These are phyloP conservation scores for Hypocreales sp. DNA, from an alignment of 2,329 filamentous ascomycete genomes.

Conservation along the genomic window DNA sequence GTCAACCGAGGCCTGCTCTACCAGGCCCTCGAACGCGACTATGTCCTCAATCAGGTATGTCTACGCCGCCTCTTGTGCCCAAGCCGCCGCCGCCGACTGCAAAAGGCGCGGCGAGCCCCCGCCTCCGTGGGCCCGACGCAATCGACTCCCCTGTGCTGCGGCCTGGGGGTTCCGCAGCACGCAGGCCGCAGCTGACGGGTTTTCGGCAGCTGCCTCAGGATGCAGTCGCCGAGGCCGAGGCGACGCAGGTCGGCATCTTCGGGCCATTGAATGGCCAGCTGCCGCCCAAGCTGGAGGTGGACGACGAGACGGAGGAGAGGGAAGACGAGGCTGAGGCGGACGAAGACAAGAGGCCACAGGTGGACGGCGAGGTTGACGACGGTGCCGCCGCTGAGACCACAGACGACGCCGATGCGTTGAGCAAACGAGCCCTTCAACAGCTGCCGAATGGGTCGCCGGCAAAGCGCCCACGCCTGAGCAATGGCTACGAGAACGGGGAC, in stretches of 20 bases:
- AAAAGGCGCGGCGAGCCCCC: no score
- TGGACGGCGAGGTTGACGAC: background rate
- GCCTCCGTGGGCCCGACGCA: no score
- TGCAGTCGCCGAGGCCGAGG: conserved; percentile 28
- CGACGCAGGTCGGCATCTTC: conserved; percentile 37
- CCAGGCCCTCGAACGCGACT: conserved; percentile 41
- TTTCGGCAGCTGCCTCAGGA: conserved; percentile 30
- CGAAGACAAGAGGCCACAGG: background rate
- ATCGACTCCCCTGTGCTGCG: no score
- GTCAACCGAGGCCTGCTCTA: conserved; percentile 50
- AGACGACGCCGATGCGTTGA: conserved; percentile 24
- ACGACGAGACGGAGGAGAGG: conserved; percentile 18
- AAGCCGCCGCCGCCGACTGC: no score
- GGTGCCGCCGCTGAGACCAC: conserved; percentile 1
- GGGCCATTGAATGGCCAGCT: conserved; percentile 35
- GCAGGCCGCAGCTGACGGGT: background rate
- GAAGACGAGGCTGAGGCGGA: conserved; percentile 14
- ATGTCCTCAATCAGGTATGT: conserved; percentile 33
- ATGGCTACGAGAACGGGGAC: conserved; percentile 42
- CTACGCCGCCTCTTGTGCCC: conserved; percentile 1
- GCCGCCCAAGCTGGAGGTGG: conserved; percentile 10
- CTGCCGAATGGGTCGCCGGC: conserved; percentile 38
- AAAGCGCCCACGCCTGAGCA: conserved; percentile 45
- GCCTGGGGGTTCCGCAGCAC: no score
- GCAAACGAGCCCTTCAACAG: conserved; percentile 32